Evolutionary conservation across 129 eudicot species (phyloP), one percentile per base, ranked within the genome.

Genomic region (Erigeron canadensis): DNA sequence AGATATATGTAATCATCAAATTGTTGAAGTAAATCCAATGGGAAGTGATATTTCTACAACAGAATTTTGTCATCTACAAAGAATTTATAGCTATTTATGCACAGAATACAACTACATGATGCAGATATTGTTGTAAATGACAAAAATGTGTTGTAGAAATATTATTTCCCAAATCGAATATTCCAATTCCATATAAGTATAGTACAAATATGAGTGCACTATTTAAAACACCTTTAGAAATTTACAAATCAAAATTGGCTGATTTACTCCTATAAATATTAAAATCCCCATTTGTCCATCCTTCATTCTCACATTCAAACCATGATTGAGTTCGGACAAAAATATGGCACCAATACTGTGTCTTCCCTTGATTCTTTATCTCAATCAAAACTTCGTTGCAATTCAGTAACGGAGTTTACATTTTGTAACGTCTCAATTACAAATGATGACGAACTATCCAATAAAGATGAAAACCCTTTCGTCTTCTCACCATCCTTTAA

Each of bases 301-400:
- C 10, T 28, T 72, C 21, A 18, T 72, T 61, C 60, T 72, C 51
- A 59, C 34, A 34, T 19, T n/a, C 28, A 6, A 68, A 69, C 62
- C 37, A 69, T 69, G 62, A 69, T 3, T 51, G 37, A 8, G 7
- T 23, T 37, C 9, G 63, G 50, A 51, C 17, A 69, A 12, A 7
- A 9, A 37, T 62, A 69, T 69, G 37, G 8, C 46, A 61, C 45
- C 76, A 72, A 28, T 28, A n/a, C n/a, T n/a, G 34, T 23, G 8
- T 61, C 42, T 65, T 73, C 70, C 45, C 70, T 73, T 47, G 70
- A 62, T 46, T 73, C 77, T 46, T 54, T 69, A 10, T 73, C 77
- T 17, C 11, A 5, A 62, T 62, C 77, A 34, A 39, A 37, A 73
- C 61, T 17, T 10, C 70, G 70, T 19, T 65, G 56, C 70, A 65